These are phyloP conservation scores for Camellia lanceoleosa DNA, from an alignment of 148 eudicot species.

Conservation along the genomic window DNA sequence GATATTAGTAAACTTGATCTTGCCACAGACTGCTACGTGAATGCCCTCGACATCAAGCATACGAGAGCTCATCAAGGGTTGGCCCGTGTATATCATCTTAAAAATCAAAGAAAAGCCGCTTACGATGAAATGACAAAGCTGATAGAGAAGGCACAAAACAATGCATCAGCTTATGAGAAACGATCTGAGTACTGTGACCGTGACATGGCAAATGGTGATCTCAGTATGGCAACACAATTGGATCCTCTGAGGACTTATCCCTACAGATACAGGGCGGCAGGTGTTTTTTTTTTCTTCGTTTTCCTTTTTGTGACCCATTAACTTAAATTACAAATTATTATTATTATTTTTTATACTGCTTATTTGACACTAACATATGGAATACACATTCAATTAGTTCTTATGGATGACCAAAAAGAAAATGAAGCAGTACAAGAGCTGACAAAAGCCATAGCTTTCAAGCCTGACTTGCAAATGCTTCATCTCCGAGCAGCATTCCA, in stretches of 20 bases:
- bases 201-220: slow-evolving; percentile 40
- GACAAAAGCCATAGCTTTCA: slow-evolving; percentile 45
- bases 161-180: slow-evolving; percentile 53
- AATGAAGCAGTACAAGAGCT: slow-evolving; percentile 49
- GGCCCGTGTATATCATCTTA: slow-evolving; percentile 48
- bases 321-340: too few species aligned
- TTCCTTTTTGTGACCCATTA: background rate
- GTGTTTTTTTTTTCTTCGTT: slow-evolving; percentile 12
- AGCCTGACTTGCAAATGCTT: slow-evolving; percentile 46
- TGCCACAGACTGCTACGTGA: slow-evolving; percentile 43
- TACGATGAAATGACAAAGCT: slow-evolving; percentile 54
- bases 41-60: slow-evolving; percentile 50
- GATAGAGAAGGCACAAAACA: slow-evolving; percentile 42
- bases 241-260: slow-evolving; percentile 53
- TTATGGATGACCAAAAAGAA: slow-evolving; percentile 57
- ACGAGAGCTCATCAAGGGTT: slow-evolving; percentile 59
- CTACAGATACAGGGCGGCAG: slow-evolving; percentile 52
- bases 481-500: slow-evolving; percentile 56
- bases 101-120: slow-evolving; percentile 34
- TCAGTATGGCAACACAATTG: slow-evolving; percentile 38
- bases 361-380: slow-evolving; percentile 5
- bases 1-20: slow-evolving; percentile 40
- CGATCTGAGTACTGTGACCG: slow-evolving; percentile 53
- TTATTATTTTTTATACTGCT: background rate
- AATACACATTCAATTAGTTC: slow-evolving; percentile 24